Evolutionary conservation across 1,284 basidiomycete species (phyloP), one percentile per base, ranked within the genome.

Genomic region (Vanrija pseudolonga): DNA sequence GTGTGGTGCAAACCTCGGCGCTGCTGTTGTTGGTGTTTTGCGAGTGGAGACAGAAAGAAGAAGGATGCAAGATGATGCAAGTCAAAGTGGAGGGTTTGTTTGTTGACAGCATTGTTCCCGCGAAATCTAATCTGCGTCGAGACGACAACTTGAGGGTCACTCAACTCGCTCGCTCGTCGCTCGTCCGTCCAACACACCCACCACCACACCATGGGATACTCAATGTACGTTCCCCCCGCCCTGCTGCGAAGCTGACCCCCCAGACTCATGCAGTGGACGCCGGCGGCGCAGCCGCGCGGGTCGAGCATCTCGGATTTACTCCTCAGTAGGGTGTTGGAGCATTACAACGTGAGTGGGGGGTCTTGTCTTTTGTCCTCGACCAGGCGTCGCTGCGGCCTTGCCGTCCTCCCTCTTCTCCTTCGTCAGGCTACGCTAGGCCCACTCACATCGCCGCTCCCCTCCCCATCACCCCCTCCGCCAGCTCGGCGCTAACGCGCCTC

Each of bases 241-340:
- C 2, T 17, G 17, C 9, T 15, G 14, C 19, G 4, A 6, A 32
- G 47, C 56, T 64, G 20, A 60, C 56, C 18, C 56, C 18, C 44
- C 51, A 74, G 72, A 11, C 62, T 69, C n/a, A 58, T 71, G 26
- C 71, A 73, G 56, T 74, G 72, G 72, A 61, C 68, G 23, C 62
- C 61, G 39, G 41, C 61, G 2, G 55, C 59, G 15, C 66, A 66
- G 23, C 23, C 52, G 18, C 57, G 62, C n/a, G 56, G 56, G 14
- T 57, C 61, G 18, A 53, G 53, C 14, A 64, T 71, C 20, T 57
- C 56, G 26, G 71, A 74, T 36, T 61, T 72, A n/a, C 55, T 74
- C 52, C 47, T 68, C 12, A 58, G 60, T 24, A 59, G 70, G 5
- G 57, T 73, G 3, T 61, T 74, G 3, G 71, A 73, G 50, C 66